Conservation (phyloP, 768 basidiomycete genomes). For the Lepiota brunneoincarnata region DNA sequence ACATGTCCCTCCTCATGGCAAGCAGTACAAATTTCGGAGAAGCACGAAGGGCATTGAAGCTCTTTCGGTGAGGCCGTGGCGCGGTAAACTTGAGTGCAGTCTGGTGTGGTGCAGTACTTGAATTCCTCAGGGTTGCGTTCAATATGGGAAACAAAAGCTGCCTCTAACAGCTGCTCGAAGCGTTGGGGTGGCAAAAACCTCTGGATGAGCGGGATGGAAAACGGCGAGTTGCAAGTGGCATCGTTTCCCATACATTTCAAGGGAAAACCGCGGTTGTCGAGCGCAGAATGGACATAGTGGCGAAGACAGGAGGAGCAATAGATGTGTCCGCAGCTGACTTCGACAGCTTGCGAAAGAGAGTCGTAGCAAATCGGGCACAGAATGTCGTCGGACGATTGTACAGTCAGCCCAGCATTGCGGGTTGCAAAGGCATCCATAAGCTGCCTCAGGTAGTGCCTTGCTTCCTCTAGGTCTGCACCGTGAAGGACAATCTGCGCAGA, state of each 20-base stretch:
- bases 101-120: slow-evolving; percentile 69
- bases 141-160: slow-evolving; percentile 53
- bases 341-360: slow-evolving; percentile 35
- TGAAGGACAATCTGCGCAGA: slow-evolving; percentile 37
- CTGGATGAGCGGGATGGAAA: slow-evolving; percentile 53
- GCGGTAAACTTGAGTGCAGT: slow-evolving; percentile 67
- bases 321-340: slow-evolving; percentile 44
- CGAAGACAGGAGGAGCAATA: slow-evolving; percentile 49
- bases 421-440: slow-evolving; percentile 30
- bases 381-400: slow-evolving; percentile 10
- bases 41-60: slow-evolving; percentile 53
- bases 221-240: slow-evolving; percentile 47
- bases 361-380: slow-evolving; percentile 58
- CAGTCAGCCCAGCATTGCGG: not conserved
- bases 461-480: slow-evolving; percentile 57
- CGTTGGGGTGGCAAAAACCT: slow-evolving; percentile 46
- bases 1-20: slow-evolving; percentile 51
- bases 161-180: slow-evolving; percentile 52
- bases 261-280: slow-evolving; percentile 49
- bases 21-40: slow-evolving; percentile 41
- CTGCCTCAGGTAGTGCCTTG: slow-evolving; percentile 40
- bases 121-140: slow-evolving; percentile 54
- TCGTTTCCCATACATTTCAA: slow-evolving; percentile 62
- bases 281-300: slow-evolving; percentile 43
- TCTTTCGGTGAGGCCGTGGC: slow-evolving; percentile 19